Evolutionary conservation across 257 asterid species (phyloP).

Genomic region (Solanum dulcamara): DNA sequence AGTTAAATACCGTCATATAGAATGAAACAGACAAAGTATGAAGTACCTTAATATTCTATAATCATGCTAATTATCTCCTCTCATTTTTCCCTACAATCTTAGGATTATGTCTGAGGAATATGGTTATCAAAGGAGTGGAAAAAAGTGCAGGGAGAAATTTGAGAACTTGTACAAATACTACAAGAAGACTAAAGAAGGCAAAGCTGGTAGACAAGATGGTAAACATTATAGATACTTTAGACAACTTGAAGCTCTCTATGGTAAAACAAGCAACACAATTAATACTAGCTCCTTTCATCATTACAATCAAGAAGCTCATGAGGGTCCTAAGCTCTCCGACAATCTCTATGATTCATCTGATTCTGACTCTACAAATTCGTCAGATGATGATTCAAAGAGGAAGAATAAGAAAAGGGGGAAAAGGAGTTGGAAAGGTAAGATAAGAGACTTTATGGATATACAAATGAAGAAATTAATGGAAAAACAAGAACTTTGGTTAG

Average conservation of each 20-base stretch:
- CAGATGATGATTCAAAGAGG: constrained; percentile 28
- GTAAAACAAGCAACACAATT: constrained; percentile 32
- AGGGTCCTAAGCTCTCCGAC: constrained; percentile 30
- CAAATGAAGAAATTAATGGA: constrained; percentile 78
- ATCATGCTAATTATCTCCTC: not conserved
- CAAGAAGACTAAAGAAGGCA: constrained; percentile 94
- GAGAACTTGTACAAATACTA: constrained; percentile 93
- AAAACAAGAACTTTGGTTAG: constrained; percentile 81
- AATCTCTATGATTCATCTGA: constrained; percentile 73
- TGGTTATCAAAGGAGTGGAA: constrained; percentile 88
- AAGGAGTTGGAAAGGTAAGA: constrained; percentile 56
- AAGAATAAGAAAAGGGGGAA: constrained; percentile 32
- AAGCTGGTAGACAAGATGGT: constrained; percentile 94
- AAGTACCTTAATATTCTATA: not conserved
- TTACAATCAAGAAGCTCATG: not conserved
- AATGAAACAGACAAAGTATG: not conserved
- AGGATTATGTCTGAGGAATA: constrained; percentile 94
- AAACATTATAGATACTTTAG: constrained; percentile 89
- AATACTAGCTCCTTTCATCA: not conserved
- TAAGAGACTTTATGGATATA: constrained; percentile 51
- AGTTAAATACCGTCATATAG: not conserved
- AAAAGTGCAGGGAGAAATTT: constrained; percentile 94
- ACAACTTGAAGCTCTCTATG: constrained; percentile 94
- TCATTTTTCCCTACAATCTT: not conserved
- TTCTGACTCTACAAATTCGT: constrained; percentile 32